Evolutionary conservation across 768 basidiomycete species (phyloP), one percentile per base, ranked within the genome.

Genomic region (Candolleomyces eurysporus): DNA sequence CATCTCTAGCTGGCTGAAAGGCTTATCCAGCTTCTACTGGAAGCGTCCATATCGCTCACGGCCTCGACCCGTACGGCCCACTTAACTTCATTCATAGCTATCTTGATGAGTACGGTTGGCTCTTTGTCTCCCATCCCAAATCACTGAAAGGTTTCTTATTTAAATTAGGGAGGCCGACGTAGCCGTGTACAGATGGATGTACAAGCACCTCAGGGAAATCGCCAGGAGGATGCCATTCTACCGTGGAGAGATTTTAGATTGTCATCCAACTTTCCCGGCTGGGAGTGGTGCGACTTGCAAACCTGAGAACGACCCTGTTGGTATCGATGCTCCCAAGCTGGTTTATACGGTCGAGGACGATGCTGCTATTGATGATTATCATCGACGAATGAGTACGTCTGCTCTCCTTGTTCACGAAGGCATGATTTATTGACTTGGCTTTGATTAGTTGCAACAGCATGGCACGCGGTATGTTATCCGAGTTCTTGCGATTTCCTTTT

Each of bases 121-220:
- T 14, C 17, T 7, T 30, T 13, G 22, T n/a, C 14, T 19, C 10
- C 39, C 21, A n/a, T 22, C 26, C 26, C 32, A 45, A 26, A 46
- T 39, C 16, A 21, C 16, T 51, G n/a, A 51, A 45, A 59, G 58
- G 22, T 5, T 26, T 26, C 26, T 26, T 26, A 26, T 26, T 26
- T 4, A 26, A n/a, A 26, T 26, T 26, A 81, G 79, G 13, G 69
- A 73, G 3, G 75, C 75, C 11, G 84, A 85, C 64, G 21, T 88
- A 5, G 76, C 68, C 0, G 71, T 79, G 21, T 63, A 86, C 51
- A 73, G 73, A 58, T 83, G 83, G 77, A 75, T 67, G 0, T 89
- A 87, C 69, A 89, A 89, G 64, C 78, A 77, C 57, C 58, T 68
- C 4, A 78, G 86, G 1, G 87, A 89, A 71, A 63, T 84, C 10